phyloP scores from a whole-genome alignment of 2,329 filamentous ascomycete genomes.

The Penicillium sp. region DNA sequence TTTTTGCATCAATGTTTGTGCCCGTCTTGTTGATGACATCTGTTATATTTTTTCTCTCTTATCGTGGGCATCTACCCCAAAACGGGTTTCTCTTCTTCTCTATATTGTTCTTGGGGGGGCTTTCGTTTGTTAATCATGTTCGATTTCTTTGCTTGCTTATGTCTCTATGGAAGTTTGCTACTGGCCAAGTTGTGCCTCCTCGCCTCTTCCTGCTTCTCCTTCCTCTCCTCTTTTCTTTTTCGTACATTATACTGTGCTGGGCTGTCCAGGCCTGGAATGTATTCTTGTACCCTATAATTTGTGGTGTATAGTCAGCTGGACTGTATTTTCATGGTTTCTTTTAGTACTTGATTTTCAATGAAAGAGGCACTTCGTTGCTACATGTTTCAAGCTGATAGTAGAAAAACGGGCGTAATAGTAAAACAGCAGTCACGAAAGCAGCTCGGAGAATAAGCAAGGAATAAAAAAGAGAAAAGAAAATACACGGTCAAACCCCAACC shows the following conservation, averaged over 20 bases:
- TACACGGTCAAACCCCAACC: background rate
- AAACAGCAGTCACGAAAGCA: too few relatives aligned
- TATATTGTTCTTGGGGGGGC: slow-evolving; percentile 14
- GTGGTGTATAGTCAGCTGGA: background rate
- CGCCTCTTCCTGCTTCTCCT: slow-evolving; percentile 1
- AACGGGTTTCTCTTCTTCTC: slow-evolving; percentile 18
- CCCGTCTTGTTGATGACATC: slow-evolving; percentile 8
- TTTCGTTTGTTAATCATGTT: slow-evolving; percentile 18
- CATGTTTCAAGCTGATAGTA: too few relatives aligned
- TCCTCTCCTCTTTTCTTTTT: slow-evolving; percentile 10
- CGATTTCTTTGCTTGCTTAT: slow-evolving; percentile 24
- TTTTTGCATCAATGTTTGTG: slow-evolving; percentile 16
- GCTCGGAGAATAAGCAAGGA: too few relatives aligned
- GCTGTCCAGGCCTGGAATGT: slow-evolving; percentile 12
- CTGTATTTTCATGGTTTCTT: background rate
- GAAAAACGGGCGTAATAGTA: too few relatives aligned
- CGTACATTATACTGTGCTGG: slow-evolving; percentile 24
- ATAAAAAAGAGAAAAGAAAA: background rate
- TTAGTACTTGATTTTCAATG: background rate
- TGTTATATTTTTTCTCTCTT: slow-evolving; percentile 14
- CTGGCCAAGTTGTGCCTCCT: slow-evolving; percentile 6
- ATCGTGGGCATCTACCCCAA: slow-evolving; percentile 18
- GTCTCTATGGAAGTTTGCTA: slow-evolving; percentile 14
- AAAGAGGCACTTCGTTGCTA: too few relatives aligned
- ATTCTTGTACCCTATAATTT: slow-evolving; percentile 16